These are phyloP conservation scores for Chaetomiaceae sp. DNA, from an alignment of 2,329 filamentous ascomycete genomes.

Conservation along the genomic window DNA sequence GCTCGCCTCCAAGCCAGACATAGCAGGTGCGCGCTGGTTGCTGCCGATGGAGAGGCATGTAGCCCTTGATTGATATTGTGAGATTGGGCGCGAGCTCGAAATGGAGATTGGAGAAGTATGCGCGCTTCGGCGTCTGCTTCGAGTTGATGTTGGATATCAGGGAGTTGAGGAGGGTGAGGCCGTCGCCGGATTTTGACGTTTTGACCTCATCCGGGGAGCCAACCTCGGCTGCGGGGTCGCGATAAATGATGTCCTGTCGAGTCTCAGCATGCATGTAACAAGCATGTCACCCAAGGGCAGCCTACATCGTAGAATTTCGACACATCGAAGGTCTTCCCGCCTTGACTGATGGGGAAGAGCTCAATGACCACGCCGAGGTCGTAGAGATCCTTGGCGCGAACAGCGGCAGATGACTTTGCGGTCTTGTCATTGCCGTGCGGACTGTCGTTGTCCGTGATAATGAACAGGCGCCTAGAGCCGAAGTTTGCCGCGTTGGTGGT, in stretches of 20 bases:
- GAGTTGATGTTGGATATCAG: conserved; percentile 86
- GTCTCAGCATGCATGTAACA: background rate
- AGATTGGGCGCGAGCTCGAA: conserved; percentile 83
- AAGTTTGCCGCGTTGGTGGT: conserved; percentile 94
- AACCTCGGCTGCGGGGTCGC: conserved; percentile 66
- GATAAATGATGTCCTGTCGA: conserved; percentile 81
- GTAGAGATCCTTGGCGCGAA: conserved; percentile 90
- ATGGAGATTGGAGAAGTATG: conserved; percentile 80
- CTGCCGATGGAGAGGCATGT: conserved; percentile 82
- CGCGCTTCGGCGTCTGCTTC: conserved; percentile 77
- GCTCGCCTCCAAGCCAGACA: conserved; percentile 83
- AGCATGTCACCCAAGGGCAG: background rate
- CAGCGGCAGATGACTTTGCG: conserved; percentile 70
- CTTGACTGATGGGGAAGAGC: conserved; percentile 79
- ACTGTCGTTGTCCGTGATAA: conserved; percentile 91
- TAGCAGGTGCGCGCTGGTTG: conserved; percentile 77
- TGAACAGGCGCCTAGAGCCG: conserved; percentile 84
- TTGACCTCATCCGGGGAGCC: conserved; percentile 55
- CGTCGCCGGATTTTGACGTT: conserved; percentile 65
- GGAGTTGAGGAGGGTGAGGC: conserved; percentile 72
- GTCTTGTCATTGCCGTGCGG: conserved; percentile 72
- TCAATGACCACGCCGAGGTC: conserved; percentile 90
- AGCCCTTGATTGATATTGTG: conserved; percentile 88
- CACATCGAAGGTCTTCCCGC: conserved; percentile 69
- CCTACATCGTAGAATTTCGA: conserved; percentile 86